Percentiles rank a stretch among this genome's conserved stretches.
phyloP scores from a whole-genome alignment of 129 eudicot genomes.

The Tagetes patula region DNA sequence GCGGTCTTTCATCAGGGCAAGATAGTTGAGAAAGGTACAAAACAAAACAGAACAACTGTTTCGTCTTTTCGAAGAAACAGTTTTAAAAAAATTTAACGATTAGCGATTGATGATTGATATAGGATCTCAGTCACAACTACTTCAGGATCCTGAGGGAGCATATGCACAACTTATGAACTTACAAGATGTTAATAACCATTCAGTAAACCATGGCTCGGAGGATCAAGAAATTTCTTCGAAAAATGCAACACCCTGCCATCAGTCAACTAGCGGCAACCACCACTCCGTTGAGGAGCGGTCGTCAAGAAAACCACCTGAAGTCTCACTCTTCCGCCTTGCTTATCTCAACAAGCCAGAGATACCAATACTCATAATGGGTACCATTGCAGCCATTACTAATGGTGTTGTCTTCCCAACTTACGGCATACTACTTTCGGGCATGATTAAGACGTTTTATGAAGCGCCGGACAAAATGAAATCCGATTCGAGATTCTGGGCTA shows the following conservation, averaged over 20 bases:
- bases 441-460: slow-evolving; percentile 60
- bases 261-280: slow-evolving; percentile 60
- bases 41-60: too few species aligned
- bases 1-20: slow-evolving; percentile 72
- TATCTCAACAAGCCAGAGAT: slow-evolving; percentile 83
- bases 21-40: slow-evolving; percentile 66
- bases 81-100: not conserved
- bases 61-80: too few species aligned
- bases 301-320: slow-evolving; percentile 51
- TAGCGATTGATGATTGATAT: not conserved
- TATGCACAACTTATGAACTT: slow-evolving; percentile 69
- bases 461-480: slow-evolving; percentile 48
- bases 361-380: slow-evolving; percentile 63
- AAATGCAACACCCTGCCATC: slow-evolving; percentile 40
- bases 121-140: slow-evolving; percentile 69
- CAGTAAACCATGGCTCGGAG: slow-evolving; percentile 27
- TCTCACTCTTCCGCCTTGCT: slow-evolving; percentile 66
- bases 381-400: slow-evolving; percentile 55
- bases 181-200: slow-evolving; percentile 50
- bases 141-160: slow-evolving; percentile 79
- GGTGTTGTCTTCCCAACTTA: slow-evolving; percentile 69
- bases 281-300: slow-evolving; percentile 32
- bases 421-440: slow-evolving; percentile 59
- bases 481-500: slow-evolving; percentile 73
- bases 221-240: slow-evolving; percentile 42